Base-by-base conservation (phyloP, 2,329 filamentous ascomycete genomes). In the Chrysoporthe deuterocubensis region DNA sequence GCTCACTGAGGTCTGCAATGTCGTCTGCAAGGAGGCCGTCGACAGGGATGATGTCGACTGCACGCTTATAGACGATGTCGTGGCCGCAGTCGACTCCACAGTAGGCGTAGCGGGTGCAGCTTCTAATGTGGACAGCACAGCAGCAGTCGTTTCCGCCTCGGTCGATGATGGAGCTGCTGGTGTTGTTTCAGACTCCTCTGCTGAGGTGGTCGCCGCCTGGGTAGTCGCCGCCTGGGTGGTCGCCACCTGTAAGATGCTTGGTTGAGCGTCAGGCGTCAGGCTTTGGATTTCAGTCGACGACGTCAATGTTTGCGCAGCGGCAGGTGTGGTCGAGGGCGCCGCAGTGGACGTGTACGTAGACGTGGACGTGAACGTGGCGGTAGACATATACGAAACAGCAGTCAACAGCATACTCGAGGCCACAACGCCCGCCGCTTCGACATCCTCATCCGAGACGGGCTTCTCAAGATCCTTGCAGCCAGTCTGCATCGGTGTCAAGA, bases 401-500 rank as follows among this genome's bases (percentile, higher is more conserved):
- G 21, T 58, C 4, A 32, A 32, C 44, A 62, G 37, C 5, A 69
- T 43, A 8, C 42, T 56, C 34, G 54, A 26, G 50, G 67, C 69
- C 2, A 50, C 62, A 44, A 7, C 18, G 44, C 43, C 61, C 26
- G 69, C 69, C 13, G 50, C 64, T 11, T 62, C 60, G 21, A 69
- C 67, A 4, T 66, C 67, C 0, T 64, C 59, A 26, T 64, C 67
- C 42, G 63, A 62, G 11, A 70, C 61, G 42, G 69, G 64, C 52
- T 66, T 60, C 48, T 66, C 67, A 9, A 70, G 63, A n/a, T 65
- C 64, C 32, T 68, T 59, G 43, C 69, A 70, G 34, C 69, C 69
- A 0, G 50, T 46, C 32, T 70, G 67, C 67, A 70, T 69, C 3
- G 69, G 69, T 21, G 26, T 56, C 56, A 70, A 43, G 13, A 70